These are phyloP conservation scores for Pelargonium australe DNA, from an alignment of 441 rosid genomes.

Conservation along the genomic window DNA sequence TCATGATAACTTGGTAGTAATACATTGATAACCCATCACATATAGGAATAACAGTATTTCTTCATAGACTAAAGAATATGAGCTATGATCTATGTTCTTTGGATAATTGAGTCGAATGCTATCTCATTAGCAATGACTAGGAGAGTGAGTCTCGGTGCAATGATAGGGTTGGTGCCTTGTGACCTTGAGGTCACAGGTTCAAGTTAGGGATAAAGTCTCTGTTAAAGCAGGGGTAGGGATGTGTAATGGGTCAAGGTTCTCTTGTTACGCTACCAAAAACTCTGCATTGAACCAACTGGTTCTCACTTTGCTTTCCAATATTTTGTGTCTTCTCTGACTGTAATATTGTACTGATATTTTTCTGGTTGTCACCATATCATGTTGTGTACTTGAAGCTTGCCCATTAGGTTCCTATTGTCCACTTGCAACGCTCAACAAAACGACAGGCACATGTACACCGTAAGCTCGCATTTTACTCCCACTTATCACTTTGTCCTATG, in stretches of 20 bases:
- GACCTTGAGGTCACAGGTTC: too few species aligned
- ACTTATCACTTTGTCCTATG: too few species aligned
- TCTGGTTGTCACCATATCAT: constrained; percentile 13
- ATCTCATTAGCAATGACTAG: too few species aligned
- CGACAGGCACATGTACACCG: constrained; percentile 62
- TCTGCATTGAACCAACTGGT: too few species aligned
- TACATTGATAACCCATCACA: not conserved
- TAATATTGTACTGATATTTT: not conserved
- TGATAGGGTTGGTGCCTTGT: too few species aligned
- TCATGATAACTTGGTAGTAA: too few species aligned
- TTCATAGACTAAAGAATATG: constrained; percentile 14
- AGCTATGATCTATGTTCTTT: not conserved
- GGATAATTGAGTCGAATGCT: not conserved
- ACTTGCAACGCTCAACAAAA: constrained; percentile 45
- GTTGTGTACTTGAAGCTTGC: constrained; percentile 41
- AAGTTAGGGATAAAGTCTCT: not conserved
- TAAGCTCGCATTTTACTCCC: constrained; percentile 29
- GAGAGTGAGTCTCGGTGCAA: too few species aligned
- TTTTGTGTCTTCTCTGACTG: not conserved
- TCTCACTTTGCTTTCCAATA: not conserved
- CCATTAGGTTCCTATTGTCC: constrained; percentile 63
- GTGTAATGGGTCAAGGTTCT: too few species aligned
- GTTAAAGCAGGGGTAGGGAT: not conserved
- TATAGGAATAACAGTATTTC: not conserved
- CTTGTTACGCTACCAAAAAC: too few species aligned